A percentile compares a stretch with the other conserved stretches of the same genome.
phyloP scores from a whole-genome alignment of 495 filamentous ascomycete species.

The Annulohypoxylon nitens region DNA sequence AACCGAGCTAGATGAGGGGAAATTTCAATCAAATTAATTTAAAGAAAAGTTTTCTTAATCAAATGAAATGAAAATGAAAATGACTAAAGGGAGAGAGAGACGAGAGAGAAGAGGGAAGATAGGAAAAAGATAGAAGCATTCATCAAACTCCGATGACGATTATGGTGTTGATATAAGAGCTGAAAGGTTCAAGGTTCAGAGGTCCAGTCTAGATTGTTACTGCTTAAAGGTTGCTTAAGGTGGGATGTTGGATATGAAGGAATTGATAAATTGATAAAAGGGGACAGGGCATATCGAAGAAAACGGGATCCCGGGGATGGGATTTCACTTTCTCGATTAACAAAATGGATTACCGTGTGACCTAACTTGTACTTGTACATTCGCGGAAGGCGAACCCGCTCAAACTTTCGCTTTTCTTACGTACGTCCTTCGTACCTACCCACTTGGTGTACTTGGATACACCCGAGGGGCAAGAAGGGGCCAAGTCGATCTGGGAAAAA shows the following conservation, averaged over 20 bases:
- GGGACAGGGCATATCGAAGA: slow-evolving; percentile 44
- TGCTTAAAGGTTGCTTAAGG: neutral
- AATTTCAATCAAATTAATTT: slow-evolving; percentile 8
- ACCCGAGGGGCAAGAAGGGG: slow-evolving; percentile 23
- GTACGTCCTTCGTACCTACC: slow-evolving; percentile 26
- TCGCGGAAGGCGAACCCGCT: slow-evolving; percentile 19
- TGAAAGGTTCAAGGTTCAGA: neutral
- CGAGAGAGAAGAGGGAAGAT: neutral
- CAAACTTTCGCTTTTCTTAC: slow-evolving; percentile 9
- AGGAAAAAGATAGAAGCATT: slow-evolving; percentile 3
- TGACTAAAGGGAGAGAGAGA: slow-evolving; percentile 3
- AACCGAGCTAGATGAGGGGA: slow-evolving; percentile 20
- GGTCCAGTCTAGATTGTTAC: too few species aligned
- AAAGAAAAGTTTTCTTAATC: slow-evolving; percentile 5
- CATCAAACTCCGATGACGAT: slow-evolving; percentile 1
- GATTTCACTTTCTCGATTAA: slow-evolving; percentile 52
- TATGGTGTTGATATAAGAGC: slow-evolving; percentile 7
- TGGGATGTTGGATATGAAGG: slow-evolving; percentile 19
- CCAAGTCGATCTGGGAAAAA: slow-evolving; percentile 35
- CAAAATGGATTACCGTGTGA: slow-evolving; percentile 48
- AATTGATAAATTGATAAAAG: slow-evolving; percentile 32
- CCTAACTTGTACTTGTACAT: slow-evolving; percentile 42
- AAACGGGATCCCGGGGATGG: slow-evolving; percentile 40
- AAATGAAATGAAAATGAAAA: neutral
- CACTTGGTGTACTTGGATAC: slow-evolving; percentile 36